Evolutionary conservation across 768 basidiomycete species (phyloP).

Genomic region (Termitomyces sp.): DNA sequence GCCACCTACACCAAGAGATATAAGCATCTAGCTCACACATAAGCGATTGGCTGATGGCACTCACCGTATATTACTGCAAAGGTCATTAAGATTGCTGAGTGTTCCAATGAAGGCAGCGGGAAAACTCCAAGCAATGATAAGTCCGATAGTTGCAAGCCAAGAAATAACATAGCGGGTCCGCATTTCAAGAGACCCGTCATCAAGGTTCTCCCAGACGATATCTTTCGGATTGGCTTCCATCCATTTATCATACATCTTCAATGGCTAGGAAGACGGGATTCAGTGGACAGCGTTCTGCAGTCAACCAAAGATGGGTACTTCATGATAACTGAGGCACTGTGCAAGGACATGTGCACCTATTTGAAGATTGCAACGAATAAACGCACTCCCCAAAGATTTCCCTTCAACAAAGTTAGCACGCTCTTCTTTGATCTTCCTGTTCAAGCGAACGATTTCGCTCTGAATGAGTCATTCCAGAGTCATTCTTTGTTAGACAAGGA

Average conservation of each 20-base stretch:
- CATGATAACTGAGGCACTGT: slow-evolving; percentile 54
- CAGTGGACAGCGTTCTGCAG: background rate
- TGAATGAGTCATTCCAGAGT: background rate
- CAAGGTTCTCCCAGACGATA: slow-evolving; percentile 58
- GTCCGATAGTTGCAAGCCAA: slow-evolving; percentile 52
- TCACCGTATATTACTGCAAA: slow-evolving; percentile 45
- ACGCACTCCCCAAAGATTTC: slow-evolving; percentile 51
- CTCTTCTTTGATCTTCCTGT: slow-evolving; percentile 41
- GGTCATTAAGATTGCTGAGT: slow-evolving; percentile 53
- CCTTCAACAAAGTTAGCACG: slow-evolving; percentile 34
- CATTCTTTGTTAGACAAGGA: background rate
- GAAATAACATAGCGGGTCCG: slow-evolving; percentile 50
- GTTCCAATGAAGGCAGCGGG: slow-evolving; percentile 66
- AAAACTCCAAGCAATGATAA: slow-evolving; percentile 64
- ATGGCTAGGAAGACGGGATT: slow-evolving; percentile 32
- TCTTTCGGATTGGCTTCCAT: slow-evolving; percentile 53
- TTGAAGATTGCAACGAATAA: slow-evolving; percentile 69
- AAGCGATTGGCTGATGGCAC: slow-evolving; percentile 13
- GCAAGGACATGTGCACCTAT: slow-evolving; percentile 71
- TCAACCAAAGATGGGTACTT: slow-evolving; percentile 23
- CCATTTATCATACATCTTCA: slow-evolving; percentile 58
- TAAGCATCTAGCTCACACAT: background rate
- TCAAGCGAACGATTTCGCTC: slow-evolving; percentile 5
- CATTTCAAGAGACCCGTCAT: slow-evolving; percentile 49
- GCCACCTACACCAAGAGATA: background rate